phyloP scores from a whole-genome alignment of 2,329 filamentous ascomycete genomes.

The Chaetomium sp. region DNA sequence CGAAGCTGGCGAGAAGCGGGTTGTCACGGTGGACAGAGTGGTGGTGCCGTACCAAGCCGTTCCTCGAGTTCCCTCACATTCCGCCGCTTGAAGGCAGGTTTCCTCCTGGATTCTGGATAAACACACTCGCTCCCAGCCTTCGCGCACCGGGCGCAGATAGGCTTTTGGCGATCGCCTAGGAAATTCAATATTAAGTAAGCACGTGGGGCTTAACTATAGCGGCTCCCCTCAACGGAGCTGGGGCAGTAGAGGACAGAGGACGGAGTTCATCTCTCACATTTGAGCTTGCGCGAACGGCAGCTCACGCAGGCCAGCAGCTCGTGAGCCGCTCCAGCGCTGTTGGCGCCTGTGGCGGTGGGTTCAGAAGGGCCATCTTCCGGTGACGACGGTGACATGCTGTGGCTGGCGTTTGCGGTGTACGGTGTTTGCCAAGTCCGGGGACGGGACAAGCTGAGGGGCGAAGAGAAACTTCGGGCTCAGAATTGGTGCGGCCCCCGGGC shows the following conservation, averaged over 20 bases:
- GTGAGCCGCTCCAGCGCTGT: conserved; percentile 4
- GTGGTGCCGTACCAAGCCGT: conserved; percentile 58
- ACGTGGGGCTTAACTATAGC: not conserved
- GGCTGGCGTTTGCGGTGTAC: not conserved
- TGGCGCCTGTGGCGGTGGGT: not conserved
- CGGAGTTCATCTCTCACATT: conserved; percentile 44
- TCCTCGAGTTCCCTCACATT: conserved; percentile 90
- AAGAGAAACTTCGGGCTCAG: conserved; percentile 7
- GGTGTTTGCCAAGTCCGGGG: conserved; percentile 9
- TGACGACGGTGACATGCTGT: conserved; percentile 18
- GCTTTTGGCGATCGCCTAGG: conserved; percentile 60
- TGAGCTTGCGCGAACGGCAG: conserved; percentile 77
- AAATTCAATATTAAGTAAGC: conserved; percentile 9
- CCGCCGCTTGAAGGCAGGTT: conserved; percentile 78
- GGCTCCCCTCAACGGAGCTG: too few species aligned
- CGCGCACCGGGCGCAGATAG: conserved; percentile 72
- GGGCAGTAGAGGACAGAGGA: too few species aligned
- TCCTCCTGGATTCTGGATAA: conserved; percentile 84
- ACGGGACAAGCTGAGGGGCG: conserved; percentile 4
- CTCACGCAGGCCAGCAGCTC: conserved; percentile 70
- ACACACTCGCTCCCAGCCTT: conserved; percentile 70
- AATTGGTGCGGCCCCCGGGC: conserved; percentile 12
- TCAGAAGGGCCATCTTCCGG: conserved; percentile 17
- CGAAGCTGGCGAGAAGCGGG: not conserved
- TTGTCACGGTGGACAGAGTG: not conserved